Evolutionary conservation across 768 basidiomycete genomes (phyloP).

Genomic region (Pleurotus platypus): DNA sequence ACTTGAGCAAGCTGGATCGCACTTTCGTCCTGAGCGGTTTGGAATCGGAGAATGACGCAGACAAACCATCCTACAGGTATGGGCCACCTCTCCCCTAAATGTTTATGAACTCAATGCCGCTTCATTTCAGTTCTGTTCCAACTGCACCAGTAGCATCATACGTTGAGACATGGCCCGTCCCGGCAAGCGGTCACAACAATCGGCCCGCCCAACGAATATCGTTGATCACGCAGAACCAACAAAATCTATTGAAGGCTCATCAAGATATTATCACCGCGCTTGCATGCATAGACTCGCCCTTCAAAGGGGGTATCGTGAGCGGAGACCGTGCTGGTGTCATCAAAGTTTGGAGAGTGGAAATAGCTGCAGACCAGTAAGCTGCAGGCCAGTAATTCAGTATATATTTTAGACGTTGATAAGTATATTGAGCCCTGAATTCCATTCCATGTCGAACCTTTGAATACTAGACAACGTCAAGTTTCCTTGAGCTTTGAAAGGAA

Average conservation of each 20-base stretch:
- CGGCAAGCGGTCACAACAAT: constrained; percentile 42
- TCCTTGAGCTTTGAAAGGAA: too few species aligned
- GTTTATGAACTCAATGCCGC: neutral
- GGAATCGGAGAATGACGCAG: constrained; percentile 57
- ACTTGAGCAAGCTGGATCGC: constrained; percentile 67
- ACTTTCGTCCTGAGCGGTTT: constrained; percentile 78
- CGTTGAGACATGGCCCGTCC: constrained; percentile 60
- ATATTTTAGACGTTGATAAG: too few species aligned
- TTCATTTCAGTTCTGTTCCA: constrained; percentile 27
- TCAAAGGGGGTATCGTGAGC: constrained; percentile 88
- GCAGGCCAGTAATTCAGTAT: too few species aligned
- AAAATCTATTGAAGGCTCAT: constrained; percentile 81
- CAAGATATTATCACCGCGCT: constrained; percentile 88
- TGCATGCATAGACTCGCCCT: constrained; percentile 87
- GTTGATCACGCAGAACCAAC: constrained; percentile 77
- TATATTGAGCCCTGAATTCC: too few species aligned
- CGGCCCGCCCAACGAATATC: constrained; percentile 74
- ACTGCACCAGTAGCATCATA: constrained; percentile 47
- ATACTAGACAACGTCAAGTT: too few species aligned
- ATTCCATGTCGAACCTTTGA: too few species aligned
- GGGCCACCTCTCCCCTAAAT: constrained; percentile 15
- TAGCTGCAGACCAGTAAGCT: constrained; percentile 27
- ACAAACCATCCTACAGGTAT: constrained; percentile 77
- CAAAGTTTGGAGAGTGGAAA: constrained; percentile 84
- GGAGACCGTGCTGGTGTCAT: constrained; percentile 87